These are phyloP conservation scores for Coemansia erecta DNA, from an alignment of 192 early-diverging fungal species.

Conservation along the genomic window DNA sequence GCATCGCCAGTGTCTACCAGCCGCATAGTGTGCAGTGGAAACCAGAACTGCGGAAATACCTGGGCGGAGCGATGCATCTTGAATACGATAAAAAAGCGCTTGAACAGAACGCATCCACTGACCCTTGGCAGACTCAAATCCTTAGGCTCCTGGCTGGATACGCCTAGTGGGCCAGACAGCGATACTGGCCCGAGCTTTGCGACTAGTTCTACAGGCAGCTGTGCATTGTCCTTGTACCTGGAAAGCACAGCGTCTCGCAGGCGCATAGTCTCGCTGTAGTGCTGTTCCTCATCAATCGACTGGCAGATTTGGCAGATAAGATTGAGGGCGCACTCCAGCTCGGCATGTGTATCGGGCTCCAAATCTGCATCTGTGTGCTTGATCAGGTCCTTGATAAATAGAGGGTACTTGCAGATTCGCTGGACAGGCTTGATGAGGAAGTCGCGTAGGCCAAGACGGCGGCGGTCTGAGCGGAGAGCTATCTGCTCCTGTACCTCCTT, in stretches of 20 bases:
- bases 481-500: slow-evolving; percentile 20
- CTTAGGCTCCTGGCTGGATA: slow-evolving; percentile 20
- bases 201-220: slow-evolving; percentile 38
- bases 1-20: slow-evolving; percentile 52
- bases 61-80: slow-evolving; percentile 49
- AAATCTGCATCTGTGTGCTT: slow-evolving; percentile 48
- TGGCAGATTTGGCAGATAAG: slow-evolving; percentile 29
- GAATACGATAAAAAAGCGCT: slow-evolving; percentile 60
- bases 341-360: slow-evolving; percentile 16
- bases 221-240: slow-evolving; percentile 35
- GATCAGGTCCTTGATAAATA: slow-evolving; percentile 66
- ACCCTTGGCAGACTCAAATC: background rate
- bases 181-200: slow-evolving; percentile 35
- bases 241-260: slow-evolving; percentile 25
- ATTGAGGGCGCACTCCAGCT: slow-evolving; percentile 23
- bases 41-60: slow-evolving; percentile 65
- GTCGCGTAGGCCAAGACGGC: slow-evolving; percentile 39
- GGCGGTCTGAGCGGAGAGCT: slow-evolving; percentile 13
- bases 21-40: slow-evolving; percentile 61
- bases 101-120: slow-evolving; percentile 64
- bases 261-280: slow-evolving; percentile 25
- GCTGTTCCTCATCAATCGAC: slow-evolving; percentile 39
- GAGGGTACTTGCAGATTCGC: slow-evolving; percentile 87
- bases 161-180: slow-evolving; percentile 38
- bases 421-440: slow-evolving; percentile 75